Evolutionary conservation across 306 rosid species (phyloP), one percentile per base, ranked within the genome.

Genomic region (Coriaria nepalensis): DNA sequence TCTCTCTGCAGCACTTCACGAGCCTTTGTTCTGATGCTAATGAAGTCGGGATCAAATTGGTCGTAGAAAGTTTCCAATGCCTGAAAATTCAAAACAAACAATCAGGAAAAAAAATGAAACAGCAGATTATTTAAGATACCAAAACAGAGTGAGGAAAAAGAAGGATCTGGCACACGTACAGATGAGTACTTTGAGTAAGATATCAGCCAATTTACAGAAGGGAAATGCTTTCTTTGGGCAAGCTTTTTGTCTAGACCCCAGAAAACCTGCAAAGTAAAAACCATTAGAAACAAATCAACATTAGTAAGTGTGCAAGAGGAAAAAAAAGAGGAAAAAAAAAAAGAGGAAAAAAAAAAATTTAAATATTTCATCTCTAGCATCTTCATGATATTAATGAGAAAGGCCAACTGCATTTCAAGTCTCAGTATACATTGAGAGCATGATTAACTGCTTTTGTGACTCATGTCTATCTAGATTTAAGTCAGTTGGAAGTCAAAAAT

Each of bases 211-310:
- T 92, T 92, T 43, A 92, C 98, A 55, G 98, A 85, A 53, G 98
- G 98, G 66, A 92, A 92, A 61, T 92, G 98, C 78, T 92, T 92
- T 72, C 98, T 85, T 80, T 92, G 98, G 40, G 98, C 98, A 75
- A 92, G 96, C 63, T 92, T 92, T 65, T 92, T 92, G 70, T 92
- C 98, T 71, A 92, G 67, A 57, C 98, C 98, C 98, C 98, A 92
- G 78, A 92, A 92, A 63, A 92, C 98, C 98, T 92, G 67, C 59
- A 57, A 43, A 45, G 10, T 49, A n/a, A n/a, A n/a, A n/a, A n/a
- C n/a, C n/a, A n/a, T n/a, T n/a, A 32, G 5, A 10, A 59, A 45
- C 35, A 62, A 48, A 33, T 43, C 33, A 48, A 56, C 41, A 38
- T 50, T 46, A 67, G 37, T 47, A 29, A 45, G 41, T 14, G 50